A percentile compares a stretch with the other conserved stretches of the same genome.
These are phyloP conservation scores for Fusarium nygamai DNA, from an alignment of 2,329 filamentous ascomycete species.

Conservation along the genomic window DNA sequence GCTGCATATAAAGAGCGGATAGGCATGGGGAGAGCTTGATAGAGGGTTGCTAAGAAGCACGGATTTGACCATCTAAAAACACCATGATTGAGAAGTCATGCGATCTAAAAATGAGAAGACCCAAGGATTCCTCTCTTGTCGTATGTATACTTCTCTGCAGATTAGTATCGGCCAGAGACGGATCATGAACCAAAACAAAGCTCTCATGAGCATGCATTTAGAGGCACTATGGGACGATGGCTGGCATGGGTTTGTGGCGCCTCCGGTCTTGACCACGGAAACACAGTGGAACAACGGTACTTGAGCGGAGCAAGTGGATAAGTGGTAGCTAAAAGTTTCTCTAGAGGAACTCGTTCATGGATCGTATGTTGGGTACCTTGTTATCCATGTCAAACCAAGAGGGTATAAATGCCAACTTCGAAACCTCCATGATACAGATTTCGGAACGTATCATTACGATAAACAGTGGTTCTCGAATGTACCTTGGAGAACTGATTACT, in stretches of 20 bases:
- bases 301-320: slow-evolving; percentile 25
- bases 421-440: not conserved
- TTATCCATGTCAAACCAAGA: not conserved
- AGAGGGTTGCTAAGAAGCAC: slow-evolving; percentile 7
- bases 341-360: slow-evolving; percentile 10
- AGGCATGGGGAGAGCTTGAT: slow-evolving; percentile 3
- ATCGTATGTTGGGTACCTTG: slow-evolving; percentile 12
- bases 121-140: not conserved
- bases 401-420: not conserved
- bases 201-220: not conserved
- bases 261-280: slow-evolving; percentile 10
- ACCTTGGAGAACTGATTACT: not conserved
- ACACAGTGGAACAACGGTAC: slow-evolving; percentile 20
- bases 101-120: slow-evolving; percentile 16
- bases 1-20: slow-evolving; percentile 4
- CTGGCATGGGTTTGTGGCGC: slow-evolving; percentile 12
- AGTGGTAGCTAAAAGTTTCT: not conserved
- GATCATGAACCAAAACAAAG: slow-evolving; percentile 7
- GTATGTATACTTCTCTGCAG: not conserved
- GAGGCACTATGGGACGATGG: slow-evolving; percentile 2
- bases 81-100: not conserved
- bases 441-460: not conserved
- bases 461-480: not conserved
- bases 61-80: not conserved
- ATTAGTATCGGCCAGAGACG: not conserved